Percentiles rank a stretch among this genome's conserved stretches.
Conservation (phyloP, 2,329 filamentous ascomycete genomes). For the Fusarium domesticum region DNA sequence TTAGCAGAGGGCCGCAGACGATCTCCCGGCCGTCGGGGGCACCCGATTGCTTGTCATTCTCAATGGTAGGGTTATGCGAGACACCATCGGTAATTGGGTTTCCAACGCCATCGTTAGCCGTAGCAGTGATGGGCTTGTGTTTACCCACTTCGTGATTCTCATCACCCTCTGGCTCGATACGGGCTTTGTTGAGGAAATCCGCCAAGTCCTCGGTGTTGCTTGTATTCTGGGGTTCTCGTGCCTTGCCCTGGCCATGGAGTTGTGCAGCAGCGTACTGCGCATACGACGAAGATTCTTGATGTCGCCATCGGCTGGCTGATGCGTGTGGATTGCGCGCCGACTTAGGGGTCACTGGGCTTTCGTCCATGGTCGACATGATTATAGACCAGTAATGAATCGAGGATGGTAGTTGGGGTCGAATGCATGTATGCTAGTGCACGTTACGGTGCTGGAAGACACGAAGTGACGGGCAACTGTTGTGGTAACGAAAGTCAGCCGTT, state of each 20-base stretch:
- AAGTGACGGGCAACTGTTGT: too few relatives aligned
- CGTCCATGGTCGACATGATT: slow-evolving; percentile 25
- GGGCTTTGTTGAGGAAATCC: slow-evolving; percentile 54
- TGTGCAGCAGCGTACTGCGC: slow-evolving; percentile 44
- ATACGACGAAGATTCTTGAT: slow-evolving; percentile 60
- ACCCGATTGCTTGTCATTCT: slow-evolving; percentile 13
- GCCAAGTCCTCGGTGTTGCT: slow-evolving; percentile 51
- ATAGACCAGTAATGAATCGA: background rate
- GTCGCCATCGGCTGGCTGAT: slow-evolving; percentile 58
- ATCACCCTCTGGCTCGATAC: slow-evolving; percentile 43
- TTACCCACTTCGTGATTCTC: slow-evolving; percentile 33
- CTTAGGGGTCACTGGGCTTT: slow-evolving; percentile 29
- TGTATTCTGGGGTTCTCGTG: slow-evolving; percentile 34
- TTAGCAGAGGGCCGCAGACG: slow-evolving; percentile 70
- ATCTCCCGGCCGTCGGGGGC: slow-evolving; percentile 55
- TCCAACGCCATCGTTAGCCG: slow-evolving; percentile 28
- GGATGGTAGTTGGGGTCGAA: background rate
- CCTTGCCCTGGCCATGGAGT: slow-evolving; percentile 22
- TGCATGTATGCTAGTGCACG: background rate
- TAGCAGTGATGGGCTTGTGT: slow-evolving; percentile 51
- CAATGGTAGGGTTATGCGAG: slow-evolving; percentile 31
- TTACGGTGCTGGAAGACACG: background rate
- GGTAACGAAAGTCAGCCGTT: background rate
- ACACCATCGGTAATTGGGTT: slow-evolving; percentile 8
- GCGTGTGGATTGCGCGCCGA: slow-evolving; percentile 50